These are phyloP conservation scores for Diaporthe sp. DNA, from an alignment of 2,329 filamentous ascomycete genomes.

Conservation along the genomic window DNA sequence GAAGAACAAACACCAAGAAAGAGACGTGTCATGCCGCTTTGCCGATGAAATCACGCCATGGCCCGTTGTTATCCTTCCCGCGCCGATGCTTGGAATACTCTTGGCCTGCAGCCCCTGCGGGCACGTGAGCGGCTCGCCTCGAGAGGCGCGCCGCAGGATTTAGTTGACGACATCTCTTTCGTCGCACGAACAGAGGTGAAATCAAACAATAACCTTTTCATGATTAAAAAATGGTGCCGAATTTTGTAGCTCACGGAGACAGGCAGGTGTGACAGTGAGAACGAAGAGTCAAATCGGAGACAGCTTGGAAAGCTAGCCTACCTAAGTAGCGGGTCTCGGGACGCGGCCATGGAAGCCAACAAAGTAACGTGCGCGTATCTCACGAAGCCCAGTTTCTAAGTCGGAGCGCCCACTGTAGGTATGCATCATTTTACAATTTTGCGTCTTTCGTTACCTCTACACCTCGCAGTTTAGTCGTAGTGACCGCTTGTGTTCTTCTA, in stretches of 20 bases:
- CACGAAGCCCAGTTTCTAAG: not conserved
- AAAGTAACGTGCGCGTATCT: too few relatives aligned
- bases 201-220: not conserved
- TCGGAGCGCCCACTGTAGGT: not conserved
- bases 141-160: not conserved
- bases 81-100: slow-evolving; percentile 22
- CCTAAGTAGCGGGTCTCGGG: not conserved
- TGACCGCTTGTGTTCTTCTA: not conserved
- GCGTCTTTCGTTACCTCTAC: not conserved
- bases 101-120: slow-evolving; percentile 17
- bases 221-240: not conserved
- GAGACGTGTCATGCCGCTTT: slow-evolving; percentile 18
- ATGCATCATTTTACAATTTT: not conserved
- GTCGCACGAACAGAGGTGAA: too few relatives aligned
- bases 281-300: not conserved
- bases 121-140: not conserved
- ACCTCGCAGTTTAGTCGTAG: not conserved
- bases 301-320: not conserved
- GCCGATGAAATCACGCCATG: slow-evolving; percentile 1
- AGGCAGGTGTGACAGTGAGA: not conserved
- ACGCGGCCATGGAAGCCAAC: not conserved
- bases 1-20: not conserved
- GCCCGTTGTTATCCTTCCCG: slow-evolving; percentile 5
- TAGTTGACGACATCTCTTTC: slow-evolving; percentile 1
- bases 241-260: not conserved